These are phyloP conservation scores for Pyrus communis DNA, from an alignment of 306 rosid genomes.

Conservation along the genomic window DNA sequence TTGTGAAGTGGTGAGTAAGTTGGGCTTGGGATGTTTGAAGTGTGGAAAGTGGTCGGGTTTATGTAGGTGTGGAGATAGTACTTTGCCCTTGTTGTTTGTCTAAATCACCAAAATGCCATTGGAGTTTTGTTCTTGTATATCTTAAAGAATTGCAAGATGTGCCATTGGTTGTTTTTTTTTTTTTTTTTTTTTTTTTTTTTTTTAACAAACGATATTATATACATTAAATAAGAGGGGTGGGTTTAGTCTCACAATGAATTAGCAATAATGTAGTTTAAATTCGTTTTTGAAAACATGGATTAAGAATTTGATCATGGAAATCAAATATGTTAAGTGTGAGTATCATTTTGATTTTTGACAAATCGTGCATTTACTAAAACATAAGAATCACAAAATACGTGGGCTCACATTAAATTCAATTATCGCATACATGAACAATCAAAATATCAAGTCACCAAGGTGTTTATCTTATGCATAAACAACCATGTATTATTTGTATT, in stretches of 20 bases:
- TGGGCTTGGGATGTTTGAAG: not conserved
- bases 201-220: too few species aligned
- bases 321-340: too few species aligned
- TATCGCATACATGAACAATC: too few species aligned
- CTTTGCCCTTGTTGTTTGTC: conserved; percentile 25
- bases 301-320: not conserved
- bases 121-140: not conserved
- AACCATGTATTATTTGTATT: too few species aligned
- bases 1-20: not conserved
- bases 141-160: not conserved
- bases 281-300: not conserved
- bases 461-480: too few species aligned
- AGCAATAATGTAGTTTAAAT: too few species aligned
- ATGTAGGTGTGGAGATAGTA: conserved; percentile 25
- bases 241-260: rapidly evolving
- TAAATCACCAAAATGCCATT: conserved; percentile 26
- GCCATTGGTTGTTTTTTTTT: conserved; percentile 6
- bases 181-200: too few species aligned
- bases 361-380: too few species aligned
- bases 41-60: conserved; percentile 4
- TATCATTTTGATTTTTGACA: too few species aligned
- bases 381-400: too few species aligned
- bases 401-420: too few species aligned
- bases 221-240: rapidly evolving
- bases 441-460: too few species aligned